Evolutionary conservation across 768 basidiomycete genomes (phyloP), one percentile per base, ranked within the genome.

Genomic region (Pleurotus giganteus): DNA sequence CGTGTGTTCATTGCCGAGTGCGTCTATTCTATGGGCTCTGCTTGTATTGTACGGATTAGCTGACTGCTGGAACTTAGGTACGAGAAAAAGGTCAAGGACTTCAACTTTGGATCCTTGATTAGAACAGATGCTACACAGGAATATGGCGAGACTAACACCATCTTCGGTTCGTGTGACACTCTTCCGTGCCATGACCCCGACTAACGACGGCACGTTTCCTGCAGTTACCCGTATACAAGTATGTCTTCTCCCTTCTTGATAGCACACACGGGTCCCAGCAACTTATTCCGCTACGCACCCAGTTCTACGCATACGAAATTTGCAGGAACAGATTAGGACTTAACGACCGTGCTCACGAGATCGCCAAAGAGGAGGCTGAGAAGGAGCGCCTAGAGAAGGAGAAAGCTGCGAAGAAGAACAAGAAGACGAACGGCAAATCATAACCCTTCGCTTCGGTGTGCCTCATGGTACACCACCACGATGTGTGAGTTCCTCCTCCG

Each of bases 81-180:
- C 73, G 89, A 96, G 73, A 86, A 89, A 56, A 90, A 88, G 65
- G 76, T 98, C 52, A 88, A 89, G 64, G 94, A 98, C 61, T 92
- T 89, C 73, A 98, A 98, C 78, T 98, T 98, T 71, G 97, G 97
- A 17, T 98, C 92, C 1, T 76, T 99, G 60, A 88, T 99, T 59
- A 83, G 97, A 47, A 86, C 82, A 44, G 83, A 97, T 64, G 80
- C 88, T 32, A 75, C 74, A 45, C 77, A 82, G 54, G 93, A 95
- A 66, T 99, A 98, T 69, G 84, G 82, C 9, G 89, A 98, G 76
- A 81, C 77, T 28, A 99, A 98, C 74, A 91, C 94, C 4, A 96
- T 98, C 59, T 94, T 99, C 65, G 95, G 94, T 90, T 65, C 17
- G 81, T 66, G 24, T 9, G 19, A 12, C 21, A 34, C 50, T 27